phyloP scores from a whole-genome alignment of 495 filamentous ascomycete species.

The Hypoxylon fragiforme region DNA sequence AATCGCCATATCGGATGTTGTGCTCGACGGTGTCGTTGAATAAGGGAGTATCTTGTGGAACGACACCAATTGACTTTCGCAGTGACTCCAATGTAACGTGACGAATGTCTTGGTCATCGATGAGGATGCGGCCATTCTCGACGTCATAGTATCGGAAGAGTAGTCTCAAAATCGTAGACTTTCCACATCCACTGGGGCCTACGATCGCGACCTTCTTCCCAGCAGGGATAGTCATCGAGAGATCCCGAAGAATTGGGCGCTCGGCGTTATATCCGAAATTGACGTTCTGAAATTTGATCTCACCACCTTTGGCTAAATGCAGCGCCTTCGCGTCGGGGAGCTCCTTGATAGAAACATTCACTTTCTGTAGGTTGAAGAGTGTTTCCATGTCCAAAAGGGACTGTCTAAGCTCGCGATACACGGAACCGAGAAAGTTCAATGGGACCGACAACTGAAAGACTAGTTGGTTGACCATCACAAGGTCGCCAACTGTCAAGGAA shows the following conservation, averaged over 20 bases:
- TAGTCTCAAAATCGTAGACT: conserved; percentile 87
- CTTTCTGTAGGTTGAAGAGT: conserved; percentile 97
- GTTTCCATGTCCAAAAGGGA: conserved; percentile 98
- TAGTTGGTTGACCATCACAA: conserved; percentile 98
- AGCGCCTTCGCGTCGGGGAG: conserved; percentile 71
- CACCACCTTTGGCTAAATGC: conserved; percentile 71
- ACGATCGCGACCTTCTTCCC: conserved; percentile 96
- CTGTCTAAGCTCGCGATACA: conserved; percentile 94
- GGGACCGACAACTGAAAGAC: conserved; percentile 97
- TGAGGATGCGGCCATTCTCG: conserved; percentile 81
- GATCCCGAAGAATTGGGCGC: conserved; percentile 82
- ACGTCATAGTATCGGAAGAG: conserved; percentile 95
- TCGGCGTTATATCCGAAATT: conserved; percentile 90
- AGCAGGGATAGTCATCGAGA: conserved; percentile 86
- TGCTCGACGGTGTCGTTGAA: conserved; percentile 96
- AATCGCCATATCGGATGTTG: conserved; percentile 93
- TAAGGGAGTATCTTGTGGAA: conserved; percentile 94
- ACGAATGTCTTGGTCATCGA: conserved; percentile 92
- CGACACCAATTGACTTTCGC: conserved; percentile 85
- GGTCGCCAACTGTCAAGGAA: conserved; percentile 84
- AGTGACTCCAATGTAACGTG: conserved; percentile 81
- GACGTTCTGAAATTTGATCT: conserved; percentile 93
- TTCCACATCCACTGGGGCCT: conserved; percentile 92
- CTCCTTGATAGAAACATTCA: conserved; percentile 87
- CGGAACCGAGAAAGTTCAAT: conserved; percentile 92